phyloP scores from a whole-genome alignment of 805 yeast genomes.

The Metschnikowia lochheadii region DNA sequence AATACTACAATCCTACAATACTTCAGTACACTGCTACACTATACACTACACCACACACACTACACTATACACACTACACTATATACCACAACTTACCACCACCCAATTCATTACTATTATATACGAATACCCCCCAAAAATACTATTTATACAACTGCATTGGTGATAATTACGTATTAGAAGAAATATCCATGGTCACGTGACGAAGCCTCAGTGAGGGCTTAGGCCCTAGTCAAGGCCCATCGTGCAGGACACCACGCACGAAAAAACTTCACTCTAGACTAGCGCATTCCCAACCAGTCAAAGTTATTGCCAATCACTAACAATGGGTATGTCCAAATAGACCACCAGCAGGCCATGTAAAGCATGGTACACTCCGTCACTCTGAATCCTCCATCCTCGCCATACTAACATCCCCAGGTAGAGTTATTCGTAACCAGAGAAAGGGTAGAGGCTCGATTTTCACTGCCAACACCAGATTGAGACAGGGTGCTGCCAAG shows the following conservation, averaged over 20 bases:
- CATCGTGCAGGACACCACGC: constrained; percentile 13
- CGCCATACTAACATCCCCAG: constrained; percentile 31
- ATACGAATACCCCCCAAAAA: background rate
- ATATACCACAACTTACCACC: too few relatives aligned
- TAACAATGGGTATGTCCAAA: constrained; percentile 18
- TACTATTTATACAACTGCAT: background rate
- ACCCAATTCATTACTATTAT: too few relatives aligned
- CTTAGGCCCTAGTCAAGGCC: constrained; percentile 10
- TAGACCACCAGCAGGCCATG: background rate
- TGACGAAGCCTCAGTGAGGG: constrained; percentile 12
- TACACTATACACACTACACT: too few relatives aligned
- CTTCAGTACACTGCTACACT: too few relatives aligned
- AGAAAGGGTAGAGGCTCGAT: constrained; percentile 99
- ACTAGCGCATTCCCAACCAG: constrained; percentile 7
- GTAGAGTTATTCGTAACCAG: constrained; percentile 99
- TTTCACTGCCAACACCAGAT: constrained; percentile 99
- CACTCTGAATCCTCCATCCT: background rate
- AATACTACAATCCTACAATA: too few relatives aligned
- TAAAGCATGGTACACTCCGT: too few relatives aligned
- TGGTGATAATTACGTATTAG: too few relatives aligned
- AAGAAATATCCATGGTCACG: constrained; percentile 5
- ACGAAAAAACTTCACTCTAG: constrained; percentile 13
- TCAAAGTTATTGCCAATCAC: constrained; percentile 16
- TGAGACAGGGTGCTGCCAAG: constrained; percentile 99
- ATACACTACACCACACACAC: too few relatives aligned